Percentiles rank a stretch among this genome's conserved stretches.
These are phyloP conservation scores for Colletotrichum coccodes DNA, from an alignment of 2,329 filamentous ascomycete species.

Conservation along the genomic window DNA sequence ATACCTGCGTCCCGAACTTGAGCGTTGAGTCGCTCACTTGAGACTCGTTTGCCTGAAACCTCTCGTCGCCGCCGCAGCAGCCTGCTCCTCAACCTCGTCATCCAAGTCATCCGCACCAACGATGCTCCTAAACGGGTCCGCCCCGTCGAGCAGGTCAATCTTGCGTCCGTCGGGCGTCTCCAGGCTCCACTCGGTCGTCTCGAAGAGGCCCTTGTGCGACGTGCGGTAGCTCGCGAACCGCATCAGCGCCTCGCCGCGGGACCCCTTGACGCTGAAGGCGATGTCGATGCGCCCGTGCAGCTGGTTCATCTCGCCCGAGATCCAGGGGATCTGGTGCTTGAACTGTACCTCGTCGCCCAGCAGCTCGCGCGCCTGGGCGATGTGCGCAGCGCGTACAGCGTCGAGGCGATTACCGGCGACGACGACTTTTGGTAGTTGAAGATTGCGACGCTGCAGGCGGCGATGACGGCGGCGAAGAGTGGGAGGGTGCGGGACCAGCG, in stretches of 20 bases:
- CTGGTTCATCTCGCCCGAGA: slow-evolving; percentile 90
- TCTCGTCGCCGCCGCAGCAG: slow-evolving; percentile 44
- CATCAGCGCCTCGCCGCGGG: slow-evolving; percentile 76
- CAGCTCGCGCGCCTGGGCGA: slow-evolving; percentile 77
- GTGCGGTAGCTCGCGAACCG: slow-evolving; percentile 81
- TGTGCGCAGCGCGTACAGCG: slow-evolving; percentile 91
- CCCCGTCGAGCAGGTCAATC: slow-evolving; percentile 79
- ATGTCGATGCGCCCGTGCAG: slow-evolving; percentile 92
- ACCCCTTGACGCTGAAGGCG: slow-evolving; percentile 86
- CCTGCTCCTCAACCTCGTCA: slow-evolving; percentile 45
- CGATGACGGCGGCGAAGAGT: slow-evolving; percentile 80
- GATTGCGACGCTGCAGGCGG: slow-evolving; percentile 80
- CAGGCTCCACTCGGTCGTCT: slow-evolving; percentile 92
- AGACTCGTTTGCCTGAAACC: slow-evolving; percentile 61
- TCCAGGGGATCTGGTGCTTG: slow-evolving; percentile 82
- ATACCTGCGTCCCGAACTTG: neutral
- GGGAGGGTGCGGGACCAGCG: slow-evolving; percentile 81
- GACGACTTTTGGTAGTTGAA: slow-evolving; percentile 99
- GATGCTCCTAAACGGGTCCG: slow-evolving; percentile 73
- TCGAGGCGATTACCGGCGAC: slow-evolving; percentile 86
- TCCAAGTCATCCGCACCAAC: slow-evolving; percentile 50
- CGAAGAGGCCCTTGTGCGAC: slow-evolving; percentile 71
- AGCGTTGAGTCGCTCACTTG: slow-evolving; percentile 36
- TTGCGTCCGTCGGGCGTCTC: slow-evolving; percentile 68
- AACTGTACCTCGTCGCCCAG: slow-evolving; percentile 92